These are phyloP conservation scores for Quercus robur DNA, from an alignment of 306 rosid genomes.

Conservation along the genomic window DNA sequence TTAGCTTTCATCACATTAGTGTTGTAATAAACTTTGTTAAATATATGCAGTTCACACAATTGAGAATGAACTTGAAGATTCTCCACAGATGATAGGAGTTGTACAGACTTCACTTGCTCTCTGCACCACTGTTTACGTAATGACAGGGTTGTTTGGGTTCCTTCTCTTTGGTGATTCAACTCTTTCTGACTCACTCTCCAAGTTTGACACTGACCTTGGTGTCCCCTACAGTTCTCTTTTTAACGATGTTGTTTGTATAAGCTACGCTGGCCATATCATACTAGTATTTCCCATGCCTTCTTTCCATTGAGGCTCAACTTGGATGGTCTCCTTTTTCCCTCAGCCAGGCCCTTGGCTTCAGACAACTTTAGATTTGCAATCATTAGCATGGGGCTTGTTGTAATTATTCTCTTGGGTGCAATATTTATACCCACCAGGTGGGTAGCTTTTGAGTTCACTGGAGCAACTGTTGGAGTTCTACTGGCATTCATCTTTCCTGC, in stretches of 20 bases:
- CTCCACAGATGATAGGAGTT: slow-evolving; percentile 19
- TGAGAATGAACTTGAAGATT: slow-evolving; percentile 34
- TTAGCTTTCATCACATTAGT: no score
- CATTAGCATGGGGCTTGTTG: slow-evolving; percentile 19
- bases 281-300: slow-evolving; percentile 37
- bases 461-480: slow-evolving; percentile 44
- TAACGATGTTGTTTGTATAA: slow-evolving; percentile 27
- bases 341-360: slow-evolving; percentile 24
- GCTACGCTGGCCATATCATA: slow-evolving; percentile 34
- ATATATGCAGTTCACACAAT: slow-evolving; percentile 39
- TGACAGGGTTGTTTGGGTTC: slow-evolving; percentile 42
- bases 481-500: slow-evolving; percentile 54
- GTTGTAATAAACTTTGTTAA: background rate
- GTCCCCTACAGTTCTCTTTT: slow-evolving; percentile 29
- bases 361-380: slow-evolving; percentile 34
- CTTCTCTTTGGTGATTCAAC: slow-evolving; percentile 42
- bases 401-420: slow-evolving; percentile 38
- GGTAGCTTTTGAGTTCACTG: slow-evolving; percentile 51
- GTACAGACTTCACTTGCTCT: slow-evolving; percentile 30
- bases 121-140: slow-evolving; percentile 31
- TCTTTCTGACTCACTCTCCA: slow-evolving; percentile 36
- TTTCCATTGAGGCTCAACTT: slow-evolving; percentile 35
- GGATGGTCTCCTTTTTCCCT: slow-evolving; percentile 43
- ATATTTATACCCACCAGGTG: slow-evolving; percentile 46
- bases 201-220: slow-evolving; percentile 35